Evolutionary conservation across 331 rosid genomes (phyloP).

Genomic region (Acacia pycnantha): DNA sequence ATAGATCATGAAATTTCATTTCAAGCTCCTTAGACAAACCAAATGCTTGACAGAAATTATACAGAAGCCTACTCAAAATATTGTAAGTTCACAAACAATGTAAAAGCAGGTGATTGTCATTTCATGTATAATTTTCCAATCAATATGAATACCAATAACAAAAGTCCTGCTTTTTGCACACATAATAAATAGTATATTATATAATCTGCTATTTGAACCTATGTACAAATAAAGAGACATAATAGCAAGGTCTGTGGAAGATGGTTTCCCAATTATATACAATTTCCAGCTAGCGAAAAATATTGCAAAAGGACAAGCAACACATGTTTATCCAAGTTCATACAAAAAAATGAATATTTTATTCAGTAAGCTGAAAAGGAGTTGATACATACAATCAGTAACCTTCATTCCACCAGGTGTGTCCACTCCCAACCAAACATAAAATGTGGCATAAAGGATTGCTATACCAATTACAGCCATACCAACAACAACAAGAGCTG

Average conservation of each 20-base stretch:
- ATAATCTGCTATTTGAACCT: neutral
- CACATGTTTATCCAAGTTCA: constrained; percentile 15
- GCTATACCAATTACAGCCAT: constrained; percentile 98
- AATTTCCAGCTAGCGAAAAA: constrained; percentile 14
- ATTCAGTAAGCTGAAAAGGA: constrained; percentile 34
- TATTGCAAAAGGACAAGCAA: constrained; percentile 12
- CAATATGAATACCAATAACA: neutral
- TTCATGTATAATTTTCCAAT: neutral
- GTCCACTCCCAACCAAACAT: constrained; percentile 96
- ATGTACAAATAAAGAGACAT: neutral
- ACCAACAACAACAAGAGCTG: constrained; percentile 94
- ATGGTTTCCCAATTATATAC: neutral
- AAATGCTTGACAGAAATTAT: neutral
- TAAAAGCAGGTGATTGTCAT: neutral
- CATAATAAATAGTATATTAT: neutral
- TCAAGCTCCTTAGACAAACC: neutral
- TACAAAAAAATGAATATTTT: neutral
- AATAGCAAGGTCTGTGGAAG: neutral
- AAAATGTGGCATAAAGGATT: constrained; percentile 85
- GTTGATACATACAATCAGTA: constrained; percentile 81
- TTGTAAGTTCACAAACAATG: neutral
- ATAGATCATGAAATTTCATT: neutral
- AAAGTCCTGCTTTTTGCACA: neutral
- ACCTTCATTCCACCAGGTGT: constrained; percentile 89
- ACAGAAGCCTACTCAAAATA: neutral